These are phyloP conservation scores for Haplosporangium sp. DNA, from an alignment of 371 early-diverging fungal species.

Conservation along the genomic window DNA sequence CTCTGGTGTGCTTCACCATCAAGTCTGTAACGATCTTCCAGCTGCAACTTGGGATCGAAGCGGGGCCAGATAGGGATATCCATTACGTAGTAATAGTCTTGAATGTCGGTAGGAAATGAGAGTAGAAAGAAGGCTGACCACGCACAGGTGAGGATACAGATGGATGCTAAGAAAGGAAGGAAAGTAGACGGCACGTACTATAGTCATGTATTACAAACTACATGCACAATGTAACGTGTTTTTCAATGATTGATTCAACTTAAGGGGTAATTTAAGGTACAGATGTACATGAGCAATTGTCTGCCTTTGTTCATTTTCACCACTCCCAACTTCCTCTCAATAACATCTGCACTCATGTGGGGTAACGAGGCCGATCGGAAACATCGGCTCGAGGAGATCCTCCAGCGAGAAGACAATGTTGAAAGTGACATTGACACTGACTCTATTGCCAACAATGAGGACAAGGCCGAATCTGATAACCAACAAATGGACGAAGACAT, in stretches of 20 bases:
- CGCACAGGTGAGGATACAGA: too few species aligned
- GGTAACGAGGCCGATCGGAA: constrained; percentile 53
- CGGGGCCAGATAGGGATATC: constrained; percentile 5
- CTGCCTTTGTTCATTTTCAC: not conserved
- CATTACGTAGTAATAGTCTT: not conserved
- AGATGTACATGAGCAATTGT: not conserved
- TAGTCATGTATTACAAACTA: too few species aligned
- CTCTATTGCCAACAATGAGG: constrained; percentile 11
- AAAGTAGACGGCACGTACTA: not conserved
- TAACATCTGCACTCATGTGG: constrained; percentile 17
- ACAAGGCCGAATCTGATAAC: constrained; percentile 12
- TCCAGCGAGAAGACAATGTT: constrained; percentile 51
- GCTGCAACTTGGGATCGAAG: not conserved
- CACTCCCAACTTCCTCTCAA: constrained; percentile 1
- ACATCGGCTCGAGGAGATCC: constrained; percentile 59
- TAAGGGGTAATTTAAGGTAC: not conserved
- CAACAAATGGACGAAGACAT: constrained; percentile 38
- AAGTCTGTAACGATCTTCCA: not conserved
- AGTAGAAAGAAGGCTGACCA: too few species aligned
- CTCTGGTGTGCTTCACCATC: not conserved
- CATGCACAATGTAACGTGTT: too few species aligned
- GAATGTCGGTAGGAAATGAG: too few species aligned
- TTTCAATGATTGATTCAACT: not conserved
- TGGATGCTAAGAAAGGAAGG: not conserved
- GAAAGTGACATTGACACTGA: constrained; percentile 45